These are phyloP conservation scores for Colletotrichum truncatum DNA, from an alignment of 2,329 filamentous ascomycete genomes.

Conservation along the genomic window DNA sequence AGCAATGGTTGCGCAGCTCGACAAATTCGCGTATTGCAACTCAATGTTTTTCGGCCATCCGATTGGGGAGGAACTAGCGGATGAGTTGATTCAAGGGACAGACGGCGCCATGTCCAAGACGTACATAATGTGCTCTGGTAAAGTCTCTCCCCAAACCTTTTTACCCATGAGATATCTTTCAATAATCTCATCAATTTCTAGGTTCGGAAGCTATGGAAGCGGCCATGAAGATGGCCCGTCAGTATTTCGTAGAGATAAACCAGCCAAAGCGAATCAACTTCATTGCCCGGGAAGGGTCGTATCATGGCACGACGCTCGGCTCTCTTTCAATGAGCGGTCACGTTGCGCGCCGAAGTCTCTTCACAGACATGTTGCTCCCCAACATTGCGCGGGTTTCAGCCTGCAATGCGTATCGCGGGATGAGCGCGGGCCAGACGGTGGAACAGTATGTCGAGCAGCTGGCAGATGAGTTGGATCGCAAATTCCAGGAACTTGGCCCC, in stretches of 20 bases:
- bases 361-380: constrained; percentile 66
- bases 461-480: constrained; percentile 71
- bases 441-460: constrained; percentile 61
- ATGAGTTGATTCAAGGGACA: constrained; percentile 48
- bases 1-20: constrained; percentile 68
- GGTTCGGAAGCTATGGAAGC: constrained; percentile 63
- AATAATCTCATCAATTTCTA: not conserved
- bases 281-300: constrained; percentile 74
- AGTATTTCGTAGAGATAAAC: constrained; percentile 54
- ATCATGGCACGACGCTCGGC: constrained; percentile 78
- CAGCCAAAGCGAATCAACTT: constrained; percentile 67
- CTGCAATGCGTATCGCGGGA: constrained; percentile 72
- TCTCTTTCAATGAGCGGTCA: constrained; percentile 73
- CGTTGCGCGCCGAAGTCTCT: constrained; percentile 65
- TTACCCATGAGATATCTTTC: not conserved
- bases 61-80: constrained; percentile 50
- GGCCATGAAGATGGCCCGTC: constrained; percentile 57
- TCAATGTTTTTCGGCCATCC: constrained; percentile 55
- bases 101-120: constrained; percentile 46
- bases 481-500: constrained; percentile 71
- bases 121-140: constrained; percentile 42
- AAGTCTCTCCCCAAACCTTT: not conserved
- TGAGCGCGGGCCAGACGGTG: constrained; percentile 59
- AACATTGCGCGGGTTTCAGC: constrained; percentile 71
- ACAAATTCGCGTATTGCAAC: constrained; percentile 58